A percentile compares a stretch with the other conserved stretches of the same genome.
These are phyloP conservation scores for Phialophora macrospora DNA, from an alignment of 2,329 filamentous ascomycete species.

Conservation along the genomic window DNA sequence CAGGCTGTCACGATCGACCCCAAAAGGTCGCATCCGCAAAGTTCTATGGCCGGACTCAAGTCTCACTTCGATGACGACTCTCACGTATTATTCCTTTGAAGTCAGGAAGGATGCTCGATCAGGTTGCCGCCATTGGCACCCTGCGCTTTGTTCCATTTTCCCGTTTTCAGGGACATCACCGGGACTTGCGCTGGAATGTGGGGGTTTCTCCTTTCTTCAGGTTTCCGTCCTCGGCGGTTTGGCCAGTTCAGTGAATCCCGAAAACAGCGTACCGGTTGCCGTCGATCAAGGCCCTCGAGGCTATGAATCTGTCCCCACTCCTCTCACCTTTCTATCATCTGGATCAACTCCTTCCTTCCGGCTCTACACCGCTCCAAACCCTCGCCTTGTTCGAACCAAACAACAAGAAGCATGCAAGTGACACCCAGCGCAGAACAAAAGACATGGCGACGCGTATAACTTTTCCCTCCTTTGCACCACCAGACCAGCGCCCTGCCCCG, in stretches of 20 bases:
- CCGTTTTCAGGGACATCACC: not conserved
- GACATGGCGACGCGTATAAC: slow-evolving; percentile 9
- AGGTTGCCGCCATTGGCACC: not conserved
- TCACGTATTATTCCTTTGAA: too few relatives aligned
- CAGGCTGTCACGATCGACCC: too few relatives aligned
- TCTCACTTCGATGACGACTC: too few relatives aligned
- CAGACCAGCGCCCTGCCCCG: slow-evolving; percentile 6
- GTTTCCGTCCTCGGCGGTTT: not conserved
- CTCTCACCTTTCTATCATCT: not conserved
- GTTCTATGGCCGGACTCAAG: too few relatives aligned
- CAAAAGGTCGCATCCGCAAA: too few relatives aligned
- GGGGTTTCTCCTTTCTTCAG: not conserved
- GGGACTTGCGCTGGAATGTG: slow-evolving; percentile 1
- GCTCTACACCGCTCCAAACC: not conserved
- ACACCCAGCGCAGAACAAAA: not conserved
- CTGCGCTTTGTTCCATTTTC: not conserved
- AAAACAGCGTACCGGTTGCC: not conserved
- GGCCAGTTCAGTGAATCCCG: not conserved
- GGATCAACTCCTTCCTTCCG: not conserved
- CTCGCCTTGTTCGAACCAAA: not conserved
- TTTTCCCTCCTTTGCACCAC: slow-evolving; percentile 9
- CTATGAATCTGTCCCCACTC: not conserved
- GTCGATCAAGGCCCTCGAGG: not conserved
- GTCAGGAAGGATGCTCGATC: not conserved
- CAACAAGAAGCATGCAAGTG: slow-evolving; percentile 1